Conservation (phyloP, 805 yeast genomes). For the Starmera caribaea region DNA sequence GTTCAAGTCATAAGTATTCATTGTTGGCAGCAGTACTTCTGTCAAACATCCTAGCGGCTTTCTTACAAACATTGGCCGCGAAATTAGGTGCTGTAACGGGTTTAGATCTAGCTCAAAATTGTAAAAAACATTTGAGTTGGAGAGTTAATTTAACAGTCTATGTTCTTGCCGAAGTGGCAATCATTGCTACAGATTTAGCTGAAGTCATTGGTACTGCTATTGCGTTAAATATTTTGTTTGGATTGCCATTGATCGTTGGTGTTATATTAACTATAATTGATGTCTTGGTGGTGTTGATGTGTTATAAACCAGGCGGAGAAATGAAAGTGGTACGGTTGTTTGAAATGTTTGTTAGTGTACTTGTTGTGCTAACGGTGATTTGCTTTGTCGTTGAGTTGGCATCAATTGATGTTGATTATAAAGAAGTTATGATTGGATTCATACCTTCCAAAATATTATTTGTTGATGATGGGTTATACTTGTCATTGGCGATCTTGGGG, state of each 20-base stretch:
- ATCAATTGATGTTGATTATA: slow-evolving; percentile 48
- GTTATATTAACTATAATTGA: slow-evolving; percentile 80
- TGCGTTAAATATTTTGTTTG: slow-evolving; percentile 74
- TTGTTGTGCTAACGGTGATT: slow-evolving; percentile 74
- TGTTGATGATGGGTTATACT: slow-evolving; percentile 58
- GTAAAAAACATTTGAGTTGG: slow-evolving; percentile 63
- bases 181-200: slow-evolving; percentile 92
- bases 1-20: slow-evolving; percentile 77
- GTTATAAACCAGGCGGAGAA: slow-evolving; percentile 80
- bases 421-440: slow-evolving; percentile 65
- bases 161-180: slow-evolving; percentile 78
- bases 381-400: slow-evolving; percentile 76
- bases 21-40: slow-evolving; percentile 68
- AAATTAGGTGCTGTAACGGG: slow-evolving; percentile 94
- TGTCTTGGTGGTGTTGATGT: slow-evolving; percentile 76
- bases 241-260: slow-evolving; percentile 74
- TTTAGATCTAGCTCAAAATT: slow-evolving; percentile 78
- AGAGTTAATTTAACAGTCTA: slow-evolving; percentile 55
- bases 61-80: slow-evolving; percentile 76
- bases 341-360: slow-evolving; percentile 68
- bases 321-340: slow-evolving; percentile 68
- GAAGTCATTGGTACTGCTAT: slow-evolving; percentile 98
- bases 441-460: slow-evolving; percentile 41
- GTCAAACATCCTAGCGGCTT: slow-evolving; percentile 80
- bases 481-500: slow-evolving; percentile 80